Percentiles rank a stretch among this genome's conserved stretches.
These are phyloP conservation scores for Elsinoe batatas DNA, from an alignment of 2,329 filamentous ascomycete species.

Conservation along the genomic window DNA sequence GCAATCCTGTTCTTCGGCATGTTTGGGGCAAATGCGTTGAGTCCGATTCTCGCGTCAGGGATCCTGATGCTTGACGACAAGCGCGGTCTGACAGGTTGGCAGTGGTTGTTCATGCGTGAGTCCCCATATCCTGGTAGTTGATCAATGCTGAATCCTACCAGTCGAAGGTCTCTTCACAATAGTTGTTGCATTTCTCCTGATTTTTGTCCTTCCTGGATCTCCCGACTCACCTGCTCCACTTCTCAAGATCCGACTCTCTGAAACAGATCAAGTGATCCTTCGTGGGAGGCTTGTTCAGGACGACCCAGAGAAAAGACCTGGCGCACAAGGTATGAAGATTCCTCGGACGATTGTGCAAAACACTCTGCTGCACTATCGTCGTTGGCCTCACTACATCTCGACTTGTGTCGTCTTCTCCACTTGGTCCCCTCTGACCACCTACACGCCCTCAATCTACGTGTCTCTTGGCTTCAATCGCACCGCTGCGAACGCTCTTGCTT, in stretches of 20 bases:
- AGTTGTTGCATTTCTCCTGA: slow-evolving; percentile 29
- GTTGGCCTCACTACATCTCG: slow-evolving; percentile 39
- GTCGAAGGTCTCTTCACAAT: slow-evolving; percentile 31
- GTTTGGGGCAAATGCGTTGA: neutral
- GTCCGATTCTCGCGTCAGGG: neutral
- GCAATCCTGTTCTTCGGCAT: slow-evolving; percentile 4
- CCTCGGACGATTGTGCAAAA: slow-evolving; percentile 33
- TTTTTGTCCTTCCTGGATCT: slow-evolving; percentile 36
- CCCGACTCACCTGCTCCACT: slow-evolving; percentile 34
- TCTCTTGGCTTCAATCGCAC: slow-evolving; percentile 37
- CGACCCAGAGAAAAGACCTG: slow-evolving; percentile 24
- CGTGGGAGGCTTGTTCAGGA: slow-evolving; percentile 29
- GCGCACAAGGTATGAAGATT: slow-evolving; percentile 30
- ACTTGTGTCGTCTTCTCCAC: slow-evolving; percentile 45
- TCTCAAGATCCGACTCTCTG: slow-evolving; percentile 32
- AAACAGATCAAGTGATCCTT: slow-evolving; percentile 27
- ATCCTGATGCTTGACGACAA: neutral
- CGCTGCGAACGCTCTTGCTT: slow-evolving; percentile 40
- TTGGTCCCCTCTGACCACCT: slow-evolving; percentile 44
- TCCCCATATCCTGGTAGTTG: neutral
- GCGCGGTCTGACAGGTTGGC: slow-evolving; percentile 2
- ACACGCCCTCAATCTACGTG: slow-evolving; percentile 36
- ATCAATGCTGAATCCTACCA: neutral
- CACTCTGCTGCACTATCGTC: slow-evolving; percentile 36
- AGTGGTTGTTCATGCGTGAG: slow-evolving; percentile 5